These are phyloP conservation scores for Pythium brachiatum DNA, from an alignment of 352 stramenopile species.

Conservation along the genomic window DNA sequence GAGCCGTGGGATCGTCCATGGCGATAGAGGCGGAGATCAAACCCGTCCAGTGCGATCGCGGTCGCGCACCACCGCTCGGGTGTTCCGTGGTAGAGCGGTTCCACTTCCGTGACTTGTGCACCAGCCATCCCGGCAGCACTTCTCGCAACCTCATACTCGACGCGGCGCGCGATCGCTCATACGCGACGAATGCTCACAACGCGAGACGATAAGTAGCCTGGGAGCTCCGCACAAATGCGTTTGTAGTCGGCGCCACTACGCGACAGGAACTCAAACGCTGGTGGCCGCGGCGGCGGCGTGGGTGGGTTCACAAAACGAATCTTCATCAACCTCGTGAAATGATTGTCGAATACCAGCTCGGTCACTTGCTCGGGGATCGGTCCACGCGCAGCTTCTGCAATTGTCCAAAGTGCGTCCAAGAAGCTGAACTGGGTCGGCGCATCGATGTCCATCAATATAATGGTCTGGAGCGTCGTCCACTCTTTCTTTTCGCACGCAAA, in stretches of 20 bases:
- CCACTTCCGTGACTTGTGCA: not conserved
- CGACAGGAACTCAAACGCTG: conserved; percentile 1
- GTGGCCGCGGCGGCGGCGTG: conserved; percentile 2
- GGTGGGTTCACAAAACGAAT: conserved; percentile 6
- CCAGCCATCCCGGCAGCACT: not conserved
- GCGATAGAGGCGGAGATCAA: conserved; percentile 12
- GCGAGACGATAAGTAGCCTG: not conserved
- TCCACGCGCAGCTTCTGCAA: not conserved
- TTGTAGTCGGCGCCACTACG: not conserved
- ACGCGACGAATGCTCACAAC: conserved; percentile 14
- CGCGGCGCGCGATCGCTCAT: not conserved
- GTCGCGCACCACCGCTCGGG: conserved; percentile 20
- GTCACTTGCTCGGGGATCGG: no score
- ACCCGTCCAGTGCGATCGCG: conserved; percentile 22
- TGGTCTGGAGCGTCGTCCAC: conserved; percentile 17
- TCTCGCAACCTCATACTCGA: not conserved
- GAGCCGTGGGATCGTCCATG: conserved; percentile 9
- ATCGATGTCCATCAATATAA: conserved; percentile 45
- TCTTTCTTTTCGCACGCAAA: conserved; percentile 9
- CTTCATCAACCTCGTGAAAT: no score
- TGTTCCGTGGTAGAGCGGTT: conserved; percentile 22
- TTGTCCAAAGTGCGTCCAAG: conserved; percentile 13
- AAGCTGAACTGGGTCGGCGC: conserved; percentile 32
- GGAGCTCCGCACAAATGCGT: not conserved
- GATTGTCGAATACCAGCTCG: not conserved